A percentile compares a stretch with the other conserved stretches of the same genome.
Conservation (phyloP, 495 filamentous ascomycete species). For the Aspergillus indologenus region DNA sequence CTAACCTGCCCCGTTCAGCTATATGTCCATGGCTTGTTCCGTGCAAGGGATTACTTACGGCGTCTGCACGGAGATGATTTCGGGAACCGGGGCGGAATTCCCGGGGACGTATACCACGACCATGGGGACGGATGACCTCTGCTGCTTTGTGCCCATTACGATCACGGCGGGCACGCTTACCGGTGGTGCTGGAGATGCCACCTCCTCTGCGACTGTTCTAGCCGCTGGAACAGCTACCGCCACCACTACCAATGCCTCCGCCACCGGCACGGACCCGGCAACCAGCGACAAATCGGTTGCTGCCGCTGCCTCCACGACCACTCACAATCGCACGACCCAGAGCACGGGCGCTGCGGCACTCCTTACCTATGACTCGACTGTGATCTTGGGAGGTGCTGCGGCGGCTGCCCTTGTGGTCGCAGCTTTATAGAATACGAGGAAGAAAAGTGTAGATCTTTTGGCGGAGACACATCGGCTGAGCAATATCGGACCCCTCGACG, state of each 20-base stretch:
- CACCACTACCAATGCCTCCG: background rate
- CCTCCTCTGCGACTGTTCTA: constrained; percentile 9
- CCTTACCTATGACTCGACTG: constrained; percentile 14
- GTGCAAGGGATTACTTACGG: constrained; percentile 34
- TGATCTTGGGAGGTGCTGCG: constrained; percentile 20
- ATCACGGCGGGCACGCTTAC: constrained; percentile 28
- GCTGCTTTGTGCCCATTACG: constrained; percentile 29
- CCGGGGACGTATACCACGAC: constrained; percentile 23
- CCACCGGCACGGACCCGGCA: background rate
- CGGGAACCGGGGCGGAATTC: constrained; percentile 25
- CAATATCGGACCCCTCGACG: too few relatives aligned
- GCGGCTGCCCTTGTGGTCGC: constrained; percentile 8
- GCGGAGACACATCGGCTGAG: too few relatives aligned
- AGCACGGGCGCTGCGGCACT: constrained; percentile 16
- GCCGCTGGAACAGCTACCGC: background rate
- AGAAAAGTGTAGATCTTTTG: too few relatives aligned
- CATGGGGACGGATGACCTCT: constrained; percentile 11
- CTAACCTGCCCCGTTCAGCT: too few relatives aligned
- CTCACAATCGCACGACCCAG: background rate
- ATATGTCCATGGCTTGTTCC: constrained; percentile 23
- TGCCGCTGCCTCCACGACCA: background rate
- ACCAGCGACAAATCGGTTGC: constrained; percentile 7
- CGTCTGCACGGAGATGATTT: constrained; percentile 32
- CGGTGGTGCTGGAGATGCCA: constrained; percentile 13
- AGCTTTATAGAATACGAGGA: too few relatives aligned